Evolutionary conservation across 2,329 filamentous ascomycete genomes (phyloP), one percentile per base, ranked within the genome.

Genomic region (Paecilomyces sp.): DNA sequence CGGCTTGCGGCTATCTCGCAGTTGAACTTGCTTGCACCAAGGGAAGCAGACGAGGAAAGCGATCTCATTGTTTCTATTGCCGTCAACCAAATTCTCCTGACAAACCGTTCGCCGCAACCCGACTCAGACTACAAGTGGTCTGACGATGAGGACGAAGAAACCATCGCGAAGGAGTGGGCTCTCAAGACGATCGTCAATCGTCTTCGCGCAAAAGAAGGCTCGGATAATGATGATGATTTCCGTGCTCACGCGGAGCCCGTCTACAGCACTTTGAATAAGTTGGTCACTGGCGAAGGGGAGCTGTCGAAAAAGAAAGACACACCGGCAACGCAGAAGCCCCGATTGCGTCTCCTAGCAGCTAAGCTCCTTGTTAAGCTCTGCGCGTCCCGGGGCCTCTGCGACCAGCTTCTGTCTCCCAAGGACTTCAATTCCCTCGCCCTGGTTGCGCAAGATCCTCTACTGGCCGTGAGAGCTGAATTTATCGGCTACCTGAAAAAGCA

Each of bases 121-220:
- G 68, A 86, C n/a, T 82, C 84, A 3, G 80, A 80, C 36, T 84
- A 84, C 15, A 80, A 81, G 3, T 93, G 91, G 88, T 85, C 87
- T 15, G 80, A 85, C 13, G 84, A 88, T 60, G 82, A 91, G 64
- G 90, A 96, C 64, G 86, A 93, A 57, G 92, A 96, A 69, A 88
- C 91, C 15, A 83, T 88, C 61, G 88, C 92, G 22, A 97, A 97
- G 74, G 85, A 87, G 59, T 87, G 91, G 79, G 89, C 92, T 1
- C 78, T 97, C 55, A 93, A 89, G 71, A 88, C 92, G 15, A 80
- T 97, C 28, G 91, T 94, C 61, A 97, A 97, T 72, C 86, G 90
- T 58, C 82, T 96, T 18, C 86, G 92, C 47, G 88, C 84, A 73
- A 72, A 87, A 65, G 81, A 83, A 36, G 80, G 84, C 24, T 68